Evolutionary conservation across 129 eudicot genomes (phyloP).

Genomic region (Chrysanthemum makinoi): DNA sequence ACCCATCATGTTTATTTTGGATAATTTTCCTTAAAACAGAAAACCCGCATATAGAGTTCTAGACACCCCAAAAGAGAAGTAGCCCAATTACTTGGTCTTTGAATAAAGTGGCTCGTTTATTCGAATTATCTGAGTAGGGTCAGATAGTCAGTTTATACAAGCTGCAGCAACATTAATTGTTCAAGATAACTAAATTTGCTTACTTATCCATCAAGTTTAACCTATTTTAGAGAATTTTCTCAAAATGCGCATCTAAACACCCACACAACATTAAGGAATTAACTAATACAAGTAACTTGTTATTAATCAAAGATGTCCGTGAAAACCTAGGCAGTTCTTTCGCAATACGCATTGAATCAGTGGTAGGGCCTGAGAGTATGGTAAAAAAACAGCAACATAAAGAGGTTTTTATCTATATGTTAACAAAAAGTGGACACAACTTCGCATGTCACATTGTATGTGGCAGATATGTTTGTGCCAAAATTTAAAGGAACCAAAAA

Average conservation of each 20-base stretch:
- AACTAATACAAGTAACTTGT: too few relatives aligned
- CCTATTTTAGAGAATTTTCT: background rate
- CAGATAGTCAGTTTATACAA: background rate
- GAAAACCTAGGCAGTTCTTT: constrained; percentile 6
- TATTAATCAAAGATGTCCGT: background rate
- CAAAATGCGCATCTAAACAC: background rate
- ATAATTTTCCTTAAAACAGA: background rate
- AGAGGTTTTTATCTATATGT: background rate
- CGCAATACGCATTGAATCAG: background rate
- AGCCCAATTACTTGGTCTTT: background rate
- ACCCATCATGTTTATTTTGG: background rate
- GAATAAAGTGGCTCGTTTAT: too few relatives aligned
- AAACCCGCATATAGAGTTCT: background rate
- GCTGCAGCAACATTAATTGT: background rate
- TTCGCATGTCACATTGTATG: background rate
- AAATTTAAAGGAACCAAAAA: constrained; percentile 8
- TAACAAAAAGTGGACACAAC: background rate
- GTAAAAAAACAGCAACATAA: background rate
- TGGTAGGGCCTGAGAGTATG: background rate
- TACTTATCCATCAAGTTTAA: background rate
- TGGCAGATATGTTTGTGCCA: background rate
- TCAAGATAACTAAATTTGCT: background rate
- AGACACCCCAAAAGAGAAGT: background rate
- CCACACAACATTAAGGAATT: too few relatives aligned
- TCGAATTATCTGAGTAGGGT: too few relatives aligned